Conservation (phyloP, 2,329 filamentous ascomycete species). For the Fusarium sp. region DNA sequence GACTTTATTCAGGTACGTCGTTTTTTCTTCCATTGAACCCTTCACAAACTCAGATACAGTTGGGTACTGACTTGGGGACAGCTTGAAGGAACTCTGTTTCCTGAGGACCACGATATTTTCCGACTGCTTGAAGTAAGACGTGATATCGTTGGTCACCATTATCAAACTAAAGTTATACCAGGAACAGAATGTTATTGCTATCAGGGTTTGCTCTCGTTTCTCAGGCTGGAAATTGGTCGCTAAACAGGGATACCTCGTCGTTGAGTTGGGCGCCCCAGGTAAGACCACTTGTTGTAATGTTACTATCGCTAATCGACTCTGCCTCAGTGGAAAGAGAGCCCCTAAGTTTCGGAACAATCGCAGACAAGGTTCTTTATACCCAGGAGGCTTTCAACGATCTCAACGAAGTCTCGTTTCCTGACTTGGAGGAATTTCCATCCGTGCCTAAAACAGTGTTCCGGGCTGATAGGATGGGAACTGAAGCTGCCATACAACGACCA, state of each 20-base stretch:
- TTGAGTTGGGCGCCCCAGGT: neutral
- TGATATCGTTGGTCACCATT: accelerated
- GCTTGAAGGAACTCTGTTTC: neutral
- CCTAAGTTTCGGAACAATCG: neutral
- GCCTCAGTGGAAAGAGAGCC: neutral
- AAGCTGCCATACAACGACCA: accelerated
- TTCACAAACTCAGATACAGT: neutral
- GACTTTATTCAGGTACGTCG: neutral
- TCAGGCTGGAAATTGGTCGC: neutral
- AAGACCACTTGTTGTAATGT: neutral
- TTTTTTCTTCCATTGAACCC: neutral
- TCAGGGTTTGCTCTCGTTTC: neutral
- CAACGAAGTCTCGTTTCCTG: neutral
- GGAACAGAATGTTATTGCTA: neutral
- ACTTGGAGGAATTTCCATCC: neutral
- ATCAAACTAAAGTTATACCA: accelerated
- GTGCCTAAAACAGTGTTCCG: accelerated
- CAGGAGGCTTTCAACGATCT: neutral
- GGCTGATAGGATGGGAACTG: neutral
- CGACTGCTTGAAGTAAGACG: neutral
- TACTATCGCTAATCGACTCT: neutral
- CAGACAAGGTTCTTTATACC: neutral
- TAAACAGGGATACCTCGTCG: neutral
- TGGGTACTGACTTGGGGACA: neutral
- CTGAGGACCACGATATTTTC: neutral